Evolutionary conservation across 495 filamentous ascomycete genomes (phyloP).

Genomic region (Penicillium subrubescens): DNA sequence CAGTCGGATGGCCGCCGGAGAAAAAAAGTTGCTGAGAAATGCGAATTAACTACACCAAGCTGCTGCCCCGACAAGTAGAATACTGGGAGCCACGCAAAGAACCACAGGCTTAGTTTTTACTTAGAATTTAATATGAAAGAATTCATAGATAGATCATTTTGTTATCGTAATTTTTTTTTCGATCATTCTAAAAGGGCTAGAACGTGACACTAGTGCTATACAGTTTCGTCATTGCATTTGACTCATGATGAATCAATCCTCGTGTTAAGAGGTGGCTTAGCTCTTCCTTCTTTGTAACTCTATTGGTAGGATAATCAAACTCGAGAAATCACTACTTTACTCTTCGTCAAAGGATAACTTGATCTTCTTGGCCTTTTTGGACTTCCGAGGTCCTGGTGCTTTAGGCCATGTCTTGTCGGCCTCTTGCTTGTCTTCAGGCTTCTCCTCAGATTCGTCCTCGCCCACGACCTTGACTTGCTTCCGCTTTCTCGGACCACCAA

Average conservation of each 20-base stretch:
- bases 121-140: too few species aligned
- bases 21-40: conserved; percentile 35
- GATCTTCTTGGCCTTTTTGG: conserved; percentile 51
- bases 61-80: conserved; percentile 4
- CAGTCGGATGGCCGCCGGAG: conserved; percentile 17
- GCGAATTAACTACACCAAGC: conserved; percentile 3
- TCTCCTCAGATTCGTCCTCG: conserved; percentile 31
- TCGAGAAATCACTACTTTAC: conserved; percentile 7
- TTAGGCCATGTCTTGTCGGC: conserved; percentile 27
- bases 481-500: conserved; percentile 46
- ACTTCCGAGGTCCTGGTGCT: conserved; percentile 31
- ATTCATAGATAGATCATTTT: neutral
- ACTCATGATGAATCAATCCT: conserved; percentile 29
- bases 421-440: conserved; percentile 23
- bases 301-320: neutral
- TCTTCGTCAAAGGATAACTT: conserved; percentile 50
- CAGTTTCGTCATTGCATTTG: conserved; percentile 14
- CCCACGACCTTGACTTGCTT: conserved; percentile 48
- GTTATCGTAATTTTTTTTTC: neutral
- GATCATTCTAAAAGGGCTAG: neutral
- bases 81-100: neutral
- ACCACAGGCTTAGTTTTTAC: neutral
- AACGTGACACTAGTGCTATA: conserved; percentile 3
- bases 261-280: neutral
- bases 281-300: neutral